Base-by-base conservation (phyloP, 768 basidiomycete genomes). In the Podaxis sp. region DNA sequence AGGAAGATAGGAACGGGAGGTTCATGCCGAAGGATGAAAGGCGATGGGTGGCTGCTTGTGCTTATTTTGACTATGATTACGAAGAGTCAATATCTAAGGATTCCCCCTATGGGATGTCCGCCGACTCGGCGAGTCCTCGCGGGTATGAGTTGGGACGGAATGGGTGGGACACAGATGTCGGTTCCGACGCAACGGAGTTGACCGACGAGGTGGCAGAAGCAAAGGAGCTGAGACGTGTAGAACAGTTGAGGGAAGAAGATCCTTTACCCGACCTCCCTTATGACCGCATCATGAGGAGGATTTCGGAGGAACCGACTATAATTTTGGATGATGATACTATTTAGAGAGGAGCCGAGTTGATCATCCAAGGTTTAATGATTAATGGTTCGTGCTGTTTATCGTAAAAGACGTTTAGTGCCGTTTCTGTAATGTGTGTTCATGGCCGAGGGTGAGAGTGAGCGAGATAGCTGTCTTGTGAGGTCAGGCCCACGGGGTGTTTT, bases 241-340 rank as follows among this genome's bases (percentile, higher is more conserved):
- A 38, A 7, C 19, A 13, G 9, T 55, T 36, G 24, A 40, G 19
- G 43, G n/a, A 22, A 27, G 37, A 51, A 24, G 49, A 52, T 2
- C 19, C 37, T 15, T n/a, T 59, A 8, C 58, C 58, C 2, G 22
- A 59, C 37, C 38, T 59, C 17, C 58, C 58, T 25, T 59, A 38
- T 8, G 58, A 52, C 6, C 36, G 50, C 19, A 59, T 59, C 19
- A 59, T 59, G 58, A 59, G 27, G 49, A 50, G 58, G 47, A 59
- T 59, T 15, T 50, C 58, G 13, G 33, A 51, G 12, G 58, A 59
- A 12, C 49, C 58, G 12, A 59, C 58, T 4, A 1, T 59, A 37
- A 52, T 59, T 25, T 24, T 59, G 49, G 50, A 52, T 8, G 47
- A 59, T 4, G 33, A 6, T 46, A 1, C 33, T 25, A 13, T 40